Percentiles rank a stretch among this genome's conserved stretches.
phyloP scores from a whole-genome alignment of 805 yeast species.

The Wickerhamiella spandovensis region DNA sequence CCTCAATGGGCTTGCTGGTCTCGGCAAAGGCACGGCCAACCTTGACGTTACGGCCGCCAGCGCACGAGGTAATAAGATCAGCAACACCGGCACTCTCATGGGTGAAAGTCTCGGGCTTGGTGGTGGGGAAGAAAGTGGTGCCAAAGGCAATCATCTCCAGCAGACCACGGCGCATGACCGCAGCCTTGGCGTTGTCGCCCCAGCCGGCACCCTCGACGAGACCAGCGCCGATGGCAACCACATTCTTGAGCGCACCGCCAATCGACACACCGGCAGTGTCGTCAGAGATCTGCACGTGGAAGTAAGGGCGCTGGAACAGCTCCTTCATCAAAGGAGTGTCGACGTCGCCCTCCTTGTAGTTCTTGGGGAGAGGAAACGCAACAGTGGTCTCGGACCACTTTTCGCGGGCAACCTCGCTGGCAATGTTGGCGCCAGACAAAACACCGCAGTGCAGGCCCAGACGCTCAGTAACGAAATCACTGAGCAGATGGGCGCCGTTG shows the following conservation, averaged over 20 bases:
- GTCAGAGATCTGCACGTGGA: slow-evolving; percentile 85
- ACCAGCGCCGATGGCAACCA: slow-evolving; percentile 93
- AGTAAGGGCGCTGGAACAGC: slow-evolving; percentile 92
- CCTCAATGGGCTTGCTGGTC: slow-evolving; percentile 61
- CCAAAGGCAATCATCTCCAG: slow-evolving; percentile 85
- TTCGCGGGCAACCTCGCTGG: slow-evolving; percentile 90
- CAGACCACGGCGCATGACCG: slow-evolving; percentile 91
- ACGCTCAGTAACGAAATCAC: slow-evolving; percentile 63
- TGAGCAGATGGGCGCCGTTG: slow-evolving; percentile 71
- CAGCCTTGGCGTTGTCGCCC: slow-evolving; percentile 98
- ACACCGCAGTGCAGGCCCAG: slow-evolving; percentile 92
- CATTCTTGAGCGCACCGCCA: slow-evolving; percentile 94
- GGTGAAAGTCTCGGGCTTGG: slow-evolving; percentile 68
- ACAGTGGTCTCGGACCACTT: slow-evolving; percentile 97
- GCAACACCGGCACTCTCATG: slow-evolving; percentile 97
- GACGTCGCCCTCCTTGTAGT: slow-evolving; percentile 59
- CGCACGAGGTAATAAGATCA: slow-evolving; percentile 91
- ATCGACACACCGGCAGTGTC: slow-evolving; percentile 95
- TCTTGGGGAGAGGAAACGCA: slow-evolving; percentile 67
- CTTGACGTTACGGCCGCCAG: slow-evolving; percentile 93
- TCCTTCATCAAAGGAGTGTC: slow-evolving; percentile 61
- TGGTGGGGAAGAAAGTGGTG: slow-evolving; percentile 61
- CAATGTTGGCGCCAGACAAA: slow-evolving; percentile 91
- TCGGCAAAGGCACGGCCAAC: slow-evolving; percentile 80
- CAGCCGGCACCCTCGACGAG: slow-evolving; percentile 95